Base-by-base conservation (phyloP, 371 early-diverging fungal genomes). In the Fennellomyces sp. region DNA sequence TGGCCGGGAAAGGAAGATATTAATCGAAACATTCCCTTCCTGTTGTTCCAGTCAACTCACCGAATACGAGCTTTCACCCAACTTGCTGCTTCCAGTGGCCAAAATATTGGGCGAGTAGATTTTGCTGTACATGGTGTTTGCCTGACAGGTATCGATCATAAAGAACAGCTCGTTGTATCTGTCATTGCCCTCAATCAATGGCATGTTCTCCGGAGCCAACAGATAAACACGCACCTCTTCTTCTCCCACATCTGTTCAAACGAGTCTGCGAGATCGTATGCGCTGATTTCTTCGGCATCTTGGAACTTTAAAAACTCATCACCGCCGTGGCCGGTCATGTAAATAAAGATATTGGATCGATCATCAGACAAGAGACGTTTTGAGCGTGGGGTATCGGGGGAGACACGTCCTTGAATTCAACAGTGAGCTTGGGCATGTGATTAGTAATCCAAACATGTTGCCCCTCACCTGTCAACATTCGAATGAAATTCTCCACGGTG, bases 281-380 rank as follows among this genome's bases (percentile, higher is more conserved):
- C 88, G 56, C 92, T 90, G 50, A 98, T 91, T 74, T 98, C 98
- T 69, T 98, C 96, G 21, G 91, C 87, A 73, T 98, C 98, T 70
- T 97, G 98, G 70, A 98, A 97, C 75, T 98, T 97, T 52, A 97
- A 73, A 65, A 98, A 97, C 61, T 95, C 97, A 64, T 97, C 95
- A 29, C 98, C 98, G 28, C 98, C 98, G 69, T 98, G 97, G 0
- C 98, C 98, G 2, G 98, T 97, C 95, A 98, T 94, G 66, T 92
- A 98, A 4, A 98, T 91, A 25, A 98, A 74, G 12, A 98, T 86
- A 66, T 97, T 96, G 60, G 94, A 94, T 27, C 94, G 84, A 64
- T 97, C 97, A 70, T 98, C 97, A 0, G 96, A 91, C 63, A 95
- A 61, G 23, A 98, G 77, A 19, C 97, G 87, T 70, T 98, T 98